Conservation (phyloP, 257 asterid species). For the Scutellaria barbata region DNA sequence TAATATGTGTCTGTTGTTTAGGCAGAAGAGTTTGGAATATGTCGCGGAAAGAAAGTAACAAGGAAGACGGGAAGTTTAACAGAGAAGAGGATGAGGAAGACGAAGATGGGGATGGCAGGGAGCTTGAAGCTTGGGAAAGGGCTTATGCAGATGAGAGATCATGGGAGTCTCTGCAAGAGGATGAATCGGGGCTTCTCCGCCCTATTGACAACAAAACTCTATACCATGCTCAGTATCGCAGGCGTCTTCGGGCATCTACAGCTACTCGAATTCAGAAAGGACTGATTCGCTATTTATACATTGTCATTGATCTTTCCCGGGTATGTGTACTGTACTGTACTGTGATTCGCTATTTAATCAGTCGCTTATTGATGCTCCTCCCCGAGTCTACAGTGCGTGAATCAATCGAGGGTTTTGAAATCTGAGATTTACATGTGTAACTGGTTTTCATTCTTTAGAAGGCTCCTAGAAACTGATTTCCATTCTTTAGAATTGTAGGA, state of each 20-base stretch:
- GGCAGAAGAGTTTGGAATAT: constrained; percentile 32
- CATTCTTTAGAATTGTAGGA: background rate
- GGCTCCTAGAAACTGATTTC: too few relatives aligned
- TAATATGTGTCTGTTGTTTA: background rate
- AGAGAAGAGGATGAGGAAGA: constrained; percentile 84
- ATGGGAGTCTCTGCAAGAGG: constrained; percentile 98
- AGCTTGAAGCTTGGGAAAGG: constrained; percentile 91
- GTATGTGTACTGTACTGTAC: constrained; percentile 47
- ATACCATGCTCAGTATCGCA: constrained; percentile 87
- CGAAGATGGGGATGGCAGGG: constrained; percentile 68
- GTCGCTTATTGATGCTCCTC: constrained; percentile 1
- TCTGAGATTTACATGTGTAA: background rate
- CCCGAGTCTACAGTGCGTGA: background rate
- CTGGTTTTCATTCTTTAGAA: too few relatives aligned
- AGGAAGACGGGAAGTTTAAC: constrained; percentile 49
- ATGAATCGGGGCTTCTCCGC: constrained; percentile 91
- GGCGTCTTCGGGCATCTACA: constrained; percentile 75
- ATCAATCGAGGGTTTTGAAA: background rate
- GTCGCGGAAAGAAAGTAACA: constrained; percentile 48
- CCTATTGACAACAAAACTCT: constrained; percentile 87
- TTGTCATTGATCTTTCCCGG: constrained; percentile 84
- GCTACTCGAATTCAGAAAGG: constrained; percentile 88
- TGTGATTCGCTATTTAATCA: background rate
- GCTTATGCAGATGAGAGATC: constrained; percentile 91
- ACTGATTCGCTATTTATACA: constrained; percentile 80